These are phyloP conservation scores for Asterochloris erici DNA, from an alignment of 139 green algal genomes.

Conservation along the genomic window DNA sequence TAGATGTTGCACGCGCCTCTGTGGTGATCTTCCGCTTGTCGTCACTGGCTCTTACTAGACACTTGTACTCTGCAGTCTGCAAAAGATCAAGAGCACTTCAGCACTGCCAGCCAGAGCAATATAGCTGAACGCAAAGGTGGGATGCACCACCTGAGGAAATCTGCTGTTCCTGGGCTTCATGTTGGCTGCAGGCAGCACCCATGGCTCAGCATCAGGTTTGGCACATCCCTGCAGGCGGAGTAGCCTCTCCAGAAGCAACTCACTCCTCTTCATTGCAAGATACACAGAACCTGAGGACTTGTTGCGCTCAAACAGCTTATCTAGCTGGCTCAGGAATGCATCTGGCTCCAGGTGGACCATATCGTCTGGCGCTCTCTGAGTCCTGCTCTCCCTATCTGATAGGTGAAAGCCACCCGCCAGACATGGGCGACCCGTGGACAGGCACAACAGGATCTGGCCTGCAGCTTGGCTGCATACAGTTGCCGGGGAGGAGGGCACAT, in stretches of 20 bases:
- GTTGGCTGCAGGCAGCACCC: slow-evolving; percentile 21
- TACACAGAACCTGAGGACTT: slow-evolving; percentile 52
- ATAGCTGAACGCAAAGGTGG: background rate
- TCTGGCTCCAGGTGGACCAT: slow-evolving; percentile 70
- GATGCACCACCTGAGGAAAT: slow-evolving; percentile 16
- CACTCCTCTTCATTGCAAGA: slow-evolving; percentile 72
- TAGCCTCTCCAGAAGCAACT: background rate
- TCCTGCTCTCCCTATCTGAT: background rate
- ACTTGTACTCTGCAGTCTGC: slow-evolving; percentile 48
- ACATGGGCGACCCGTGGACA: no score
- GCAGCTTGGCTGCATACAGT: no score
- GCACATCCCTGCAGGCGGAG: background rate
- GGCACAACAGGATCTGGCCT: no score
- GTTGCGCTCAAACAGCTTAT: slow-evolving; percentile 66
- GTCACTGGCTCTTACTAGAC: slow-evolving; percentile 72
- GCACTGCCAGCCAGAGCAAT: no score
- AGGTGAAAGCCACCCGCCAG: no score
- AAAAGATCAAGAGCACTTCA: background rate
- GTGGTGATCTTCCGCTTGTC: slow-evolving; percentile 78
- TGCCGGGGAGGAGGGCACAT: no score
- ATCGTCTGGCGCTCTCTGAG: background rate
- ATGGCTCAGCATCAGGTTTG: background rate
- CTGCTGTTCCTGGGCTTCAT: slow-evolving; percentile 39
- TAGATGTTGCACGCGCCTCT: slow-evolving; percentile 21
- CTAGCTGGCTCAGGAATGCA: slow-evolving; percentile 73